Evolutionary conservation across 495 filamentous ascomycete species (phyloP).

Genomic region (Viridothelium virens): DNA sequence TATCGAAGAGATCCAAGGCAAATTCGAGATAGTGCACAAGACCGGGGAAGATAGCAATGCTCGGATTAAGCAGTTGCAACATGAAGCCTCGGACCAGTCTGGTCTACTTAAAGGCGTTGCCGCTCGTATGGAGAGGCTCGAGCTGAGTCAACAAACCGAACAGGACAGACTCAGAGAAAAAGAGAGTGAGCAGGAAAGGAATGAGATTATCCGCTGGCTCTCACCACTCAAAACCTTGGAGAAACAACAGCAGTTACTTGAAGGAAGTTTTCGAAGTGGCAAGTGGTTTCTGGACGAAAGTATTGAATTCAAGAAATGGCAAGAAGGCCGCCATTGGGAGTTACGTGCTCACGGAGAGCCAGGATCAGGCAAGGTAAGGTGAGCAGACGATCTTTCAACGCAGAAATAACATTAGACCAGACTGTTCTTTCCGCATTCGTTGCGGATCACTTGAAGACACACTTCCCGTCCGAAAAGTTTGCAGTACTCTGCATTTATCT

Average conservation of each 20-base stretch:
- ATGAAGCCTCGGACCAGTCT: neutral
- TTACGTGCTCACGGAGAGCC: conserved; percentile 10
- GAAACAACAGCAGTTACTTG: neutral
- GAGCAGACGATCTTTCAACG: neutral
- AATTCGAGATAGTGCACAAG: neutral
- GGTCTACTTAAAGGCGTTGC: neutral
- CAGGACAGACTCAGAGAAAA: neutral
- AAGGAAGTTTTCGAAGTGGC: neutral
- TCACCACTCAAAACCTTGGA: conserved; percentile 4
- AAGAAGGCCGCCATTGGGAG: conserved; percentile 6
- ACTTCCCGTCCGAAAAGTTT: neutral
- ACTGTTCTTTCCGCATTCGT: conserved; percentile 10
- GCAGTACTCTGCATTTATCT: neutral
- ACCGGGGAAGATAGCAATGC: neutral
- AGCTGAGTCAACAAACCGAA: neutral
- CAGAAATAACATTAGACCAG: neutral
- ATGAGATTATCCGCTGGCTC: neutral
- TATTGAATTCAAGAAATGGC: conserved; percentile 7
- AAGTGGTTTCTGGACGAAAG: conserved; percentile 12
- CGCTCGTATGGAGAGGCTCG: neutral
- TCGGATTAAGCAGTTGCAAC: neutral
- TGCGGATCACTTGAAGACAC: neutral
- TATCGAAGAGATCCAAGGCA: neutral
- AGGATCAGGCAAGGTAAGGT: conserved; percentile 5
- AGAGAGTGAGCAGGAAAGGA: neutral